Evolutionary conservation across 2,329 filamentous ascomycete species (phyloP), one percentile per base, ranked within the genome.

Genomic region (Colletotrichum falcatum): DNA sequence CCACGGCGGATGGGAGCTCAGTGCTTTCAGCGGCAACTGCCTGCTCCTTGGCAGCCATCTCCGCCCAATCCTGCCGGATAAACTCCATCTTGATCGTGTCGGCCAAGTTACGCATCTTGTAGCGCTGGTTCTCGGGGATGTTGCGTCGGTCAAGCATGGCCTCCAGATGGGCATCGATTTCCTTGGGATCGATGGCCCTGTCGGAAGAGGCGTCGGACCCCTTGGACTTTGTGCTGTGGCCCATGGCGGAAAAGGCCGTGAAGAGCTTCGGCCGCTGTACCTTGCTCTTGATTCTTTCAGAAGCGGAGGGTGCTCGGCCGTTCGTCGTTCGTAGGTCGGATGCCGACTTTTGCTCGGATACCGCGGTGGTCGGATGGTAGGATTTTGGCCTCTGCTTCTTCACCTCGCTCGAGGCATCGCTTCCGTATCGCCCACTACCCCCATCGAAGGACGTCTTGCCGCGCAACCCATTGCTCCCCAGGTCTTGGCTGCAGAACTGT

Each of bases 11-110:
- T 1, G 76, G 74, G 42, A 74, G 67, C 55, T 75, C 78, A 66
- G 79, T 77, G 74, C 83, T 85, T 77, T 81, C 82, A 76, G 84
- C 79, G 75, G 83, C 85, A 74, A 80, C 82, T 73, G 83, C 74
- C 82, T 79, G 71, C 54, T 83, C 77, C 78, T 82, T 82, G 74
- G 84, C 82, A 63, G 86, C 85, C 81, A 87, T 90, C 79, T 92
- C 92, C 8, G 89, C 89, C 85, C 93, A 94, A 78, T 98, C 93
- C 79, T 97, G 95, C 63, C 92, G 91, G 76, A 98, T 94, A 76
- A 99, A 97, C 78, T 98, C 95, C 78, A 94, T 93, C 82, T 99
- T 99, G 83, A 98, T 95, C 44, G 93, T 92, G 74, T 94, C 88
- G 73, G 93, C 94, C 71, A 99, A 84, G 66, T 91, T 95, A 55